Percentiles rank a stretch among this genome's conserved stretches.
Evolutionary conservation across 1,139 yeast genomes (phyloP).

Genomic region (Debaryomycetaceae sp.): DNA sequence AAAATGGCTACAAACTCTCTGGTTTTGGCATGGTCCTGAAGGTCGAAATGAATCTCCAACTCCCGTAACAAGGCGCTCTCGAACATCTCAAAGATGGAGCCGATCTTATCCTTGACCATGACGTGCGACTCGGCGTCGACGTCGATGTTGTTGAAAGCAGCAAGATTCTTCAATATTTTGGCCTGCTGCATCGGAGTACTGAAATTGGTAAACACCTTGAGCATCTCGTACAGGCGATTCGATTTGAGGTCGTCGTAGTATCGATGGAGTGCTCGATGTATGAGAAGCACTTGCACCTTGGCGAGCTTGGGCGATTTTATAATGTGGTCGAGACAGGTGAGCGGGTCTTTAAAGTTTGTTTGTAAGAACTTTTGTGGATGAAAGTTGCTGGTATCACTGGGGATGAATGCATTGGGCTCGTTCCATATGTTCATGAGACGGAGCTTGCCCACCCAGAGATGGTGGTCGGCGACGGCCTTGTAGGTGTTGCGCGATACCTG

Average conservation of each 20-base stretch:
- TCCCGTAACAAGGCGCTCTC: conserved; percentile 71
- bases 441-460: conserved; percentile 51
- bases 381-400: conserved; percentile 2
- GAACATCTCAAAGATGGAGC: conserved; percentile 63
- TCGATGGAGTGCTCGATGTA: conserved; percentile 39
- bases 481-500: conserved; percentile 36
- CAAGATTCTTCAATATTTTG: conserved; percentile 34
- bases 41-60: conserved; percentile 57
- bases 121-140: conserved; percentile 28
- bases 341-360: conserved; percentile 19
- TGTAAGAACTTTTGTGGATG: conserved; percentile 4
- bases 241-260: conserved; percentile 44
- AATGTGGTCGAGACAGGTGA: conserved; percentile 36
- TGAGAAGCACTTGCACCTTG: conserved; percentile 35
- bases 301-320: conserved; percentile 40
- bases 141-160: conserved; percentile 37
- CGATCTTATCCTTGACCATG: conserved; percentile 42
- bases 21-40: conserved; percentile 41
- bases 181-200: conserved; percentile 50
- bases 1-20: conserved; percentile 33
- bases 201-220: conserved; percentile 44
- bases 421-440: conserved; percentile 49
- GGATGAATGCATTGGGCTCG: conserved; percentile 18
- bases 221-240: conserved; percentile 44
- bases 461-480: conserved; percentile 32